These are phyloP conservation scores for Leccinum rimulosum DNA, from an alignment of 768 basidiomycete species.

Conservation along the genomic window DNA sequence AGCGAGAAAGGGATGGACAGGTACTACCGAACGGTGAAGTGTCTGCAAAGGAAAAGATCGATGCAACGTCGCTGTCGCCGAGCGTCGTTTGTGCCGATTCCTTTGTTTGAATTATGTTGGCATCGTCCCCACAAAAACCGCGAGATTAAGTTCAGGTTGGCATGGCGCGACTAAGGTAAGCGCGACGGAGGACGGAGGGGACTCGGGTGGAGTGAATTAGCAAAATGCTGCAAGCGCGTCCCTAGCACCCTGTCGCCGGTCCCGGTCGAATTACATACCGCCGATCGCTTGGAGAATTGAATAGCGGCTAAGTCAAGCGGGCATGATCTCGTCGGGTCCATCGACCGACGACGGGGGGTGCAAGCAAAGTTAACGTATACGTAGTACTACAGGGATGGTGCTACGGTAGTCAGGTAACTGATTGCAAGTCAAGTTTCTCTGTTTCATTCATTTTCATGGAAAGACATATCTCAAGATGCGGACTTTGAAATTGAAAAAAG, in stretches of 20 bases:
- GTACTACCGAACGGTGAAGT: background rate
- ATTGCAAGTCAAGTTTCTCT: background rate
- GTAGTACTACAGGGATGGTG: background rate
- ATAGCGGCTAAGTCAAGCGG: background rate
- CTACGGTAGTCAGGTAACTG: background rate
- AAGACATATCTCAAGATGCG: conserved; percentile 19
- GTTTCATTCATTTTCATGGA: too few species aligned
- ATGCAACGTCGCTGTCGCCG: conserved; percentile 7
- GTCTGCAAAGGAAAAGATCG: conserved; percentile 26
- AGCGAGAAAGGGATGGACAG: conserved; percentile 12
- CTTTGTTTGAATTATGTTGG: conserved; percentile 15
- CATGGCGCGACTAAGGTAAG: conserved; percentile 5
- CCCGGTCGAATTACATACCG: conserved; percentile 12
- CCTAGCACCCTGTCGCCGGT: conserved; percentile 10
- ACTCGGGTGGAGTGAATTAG: conserved; percentile 17
- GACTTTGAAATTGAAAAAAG: conserved; percentile 34
- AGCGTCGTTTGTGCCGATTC: conserved; percentile 20
- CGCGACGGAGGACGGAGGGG: conserved; percentile 4
- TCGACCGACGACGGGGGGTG: background rate
- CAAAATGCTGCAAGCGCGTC: conserved; percentile 1
- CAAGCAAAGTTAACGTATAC: too few species aligned
- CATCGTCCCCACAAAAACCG: conserved; percentile 7
- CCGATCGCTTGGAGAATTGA: conserved; percentile 6
- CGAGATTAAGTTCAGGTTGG: conserved; percentile 12
- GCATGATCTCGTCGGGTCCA: background rate